Base-by-base conservation (phyloP, 306 rosid species). In the Pueraria montana region DNA sequence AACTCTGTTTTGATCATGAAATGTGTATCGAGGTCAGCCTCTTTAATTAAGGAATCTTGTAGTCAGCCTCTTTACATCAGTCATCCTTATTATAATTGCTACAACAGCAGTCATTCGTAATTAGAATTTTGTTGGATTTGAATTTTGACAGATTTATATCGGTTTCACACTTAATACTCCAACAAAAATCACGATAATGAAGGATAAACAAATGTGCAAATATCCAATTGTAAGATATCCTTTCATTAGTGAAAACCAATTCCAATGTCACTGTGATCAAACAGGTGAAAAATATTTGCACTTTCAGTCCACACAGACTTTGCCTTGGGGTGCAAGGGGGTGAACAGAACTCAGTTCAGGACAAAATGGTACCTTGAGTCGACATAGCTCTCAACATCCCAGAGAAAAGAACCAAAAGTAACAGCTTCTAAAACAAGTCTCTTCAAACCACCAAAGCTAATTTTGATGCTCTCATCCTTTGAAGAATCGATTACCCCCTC, bases 351-450 rank as follows among this genome's bases (percentile, higher is more conserved):
- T 91, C 87, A 95, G 76, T 81, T 87, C n/a, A 84, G 42, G 73
- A 94, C 95, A 85, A 94, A 92, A 87, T 91, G 97, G 85, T 94
- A 93, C 89, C 97, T 91, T 8, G 97, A 88, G 88, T 95, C 98
- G 79, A 93, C 95, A 16, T 85, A 88, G 93, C 97, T 89, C 86
- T 95, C 97, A 13, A 93, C 97, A 69, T 95, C 98, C 98, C 98
- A 95, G 20, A 95, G 95, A 80, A 95, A 93, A 27, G 97, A 90
- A 79, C 97, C 98, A 72, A 93, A 95, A 23, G 98, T 91, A 43
- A 93, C 94, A 76, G 98, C 97, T 79, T 95, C 97, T 85, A 95
- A 78, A 77, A 95, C 89, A 70, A 95, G 93, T 80, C 94, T 88
- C 88, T 87, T 91, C 89, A 95, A 80, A 71, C 97, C 94, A 16